phyloP scores from a whole-genome alignment of 176 grass and related monocot species.

The Carex myosuroides region DNA sequence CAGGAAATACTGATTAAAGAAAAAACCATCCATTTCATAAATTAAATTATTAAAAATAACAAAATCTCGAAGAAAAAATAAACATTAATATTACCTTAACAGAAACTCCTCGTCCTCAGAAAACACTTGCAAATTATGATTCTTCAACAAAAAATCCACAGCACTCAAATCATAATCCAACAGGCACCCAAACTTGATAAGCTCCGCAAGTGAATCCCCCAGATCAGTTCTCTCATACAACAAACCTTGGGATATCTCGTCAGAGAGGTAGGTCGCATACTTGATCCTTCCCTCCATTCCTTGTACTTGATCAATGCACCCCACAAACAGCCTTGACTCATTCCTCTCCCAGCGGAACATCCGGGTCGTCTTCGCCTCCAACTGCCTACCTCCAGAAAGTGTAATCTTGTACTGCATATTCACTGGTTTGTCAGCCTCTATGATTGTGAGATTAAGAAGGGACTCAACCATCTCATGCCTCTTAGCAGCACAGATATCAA shows the following conservation, averaged over 20 bases:
- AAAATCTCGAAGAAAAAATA: background rate
- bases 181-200: constrained; percentile 43
- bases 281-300: constrained; percentile 32
- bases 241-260: constrained; percentile 53
- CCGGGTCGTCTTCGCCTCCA: constrained; percentile 12
- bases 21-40: background rate
- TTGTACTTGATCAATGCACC: background rate
- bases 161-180: constrained; percentile 44
- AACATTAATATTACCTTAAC: background rate
- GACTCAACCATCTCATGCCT: constrained; percentile 30
- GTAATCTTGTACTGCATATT: constrained; percentile 34
- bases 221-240: constrained; percentile 42
- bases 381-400: constrained; percentile 21
- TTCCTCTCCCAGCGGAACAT: constrained; percentile 62
- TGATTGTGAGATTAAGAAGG: constrained; percentile 35
- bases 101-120: constrained; percentile 39
- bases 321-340: constrained; percentile 25
- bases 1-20: background rate
- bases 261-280: constrained; percentile 39
- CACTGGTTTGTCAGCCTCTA: constrained; percentile 32
- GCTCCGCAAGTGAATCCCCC: constrained; percentile 35
- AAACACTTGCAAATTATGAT: constrained; percentile 55
- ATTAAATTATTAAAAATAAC: background rate
- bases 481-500: constrained; percentile 25
- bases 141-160: constrained; percentile 49